Evolutionary conservation across 768 basidiomycete species (phyloP), one percentile per base, ranked within the genome.

Genomic region (Mycena albidolilacea): DNA sequence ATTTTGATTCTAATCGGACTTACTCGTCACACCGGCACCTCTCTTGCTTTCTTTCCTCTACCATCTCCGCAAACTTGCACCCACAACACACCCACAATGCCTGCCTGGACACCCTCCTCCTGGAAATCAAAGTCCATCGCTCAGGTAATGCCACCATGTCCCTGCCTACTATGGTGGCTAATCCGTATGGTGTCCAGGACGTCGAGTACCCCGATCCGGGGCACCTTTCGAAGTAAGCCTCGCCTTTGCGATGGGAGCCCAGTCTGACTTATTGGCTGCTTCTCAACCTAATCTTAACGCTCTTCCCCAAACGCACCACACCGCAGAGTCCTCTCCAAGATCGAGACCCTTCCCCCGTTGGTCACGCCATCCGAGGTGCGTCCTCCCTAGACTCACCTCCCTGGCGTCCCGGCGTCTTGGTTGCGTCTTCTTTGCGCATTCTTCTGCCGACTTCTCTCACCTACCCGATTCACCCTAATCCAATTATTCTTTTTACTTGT

Each of bases 341-440:
- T 99, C 55, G 82, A 85, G 43, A 86, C 85, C 8, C 84, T 99
- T 5, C 98, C 98, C 7, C 97, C 97, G 23, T 85, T 99, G 5
- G 98, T 99, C 5, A 95, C 96, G 0, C 93, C 96, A 0, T 91
- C 94, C 58, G 98, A 99, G 90, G 97, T 97, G 60, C 65, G 87
- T 77, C 14, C 55, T 35, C 58, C 8, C 10, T 55, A 41, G 23
- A 15, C 9, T 10, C 41, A 10, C 41, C 15, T 19, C 14, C 46
- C 14, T 7, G 15, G 17, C 46, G 17, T 7, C 46, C 14, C 17
- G 46, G 30, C 30, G 30, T 30, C 30, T 30, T 30, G 30, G 30
- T 30, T 30, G 4, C 30, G 30, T 30, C 1, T 30, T 30, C 30
- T 30, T 30, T 30, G 30, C 30, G 30, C 30, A 30, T 30, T 30